Evolutionary conservation across 257 asterid genomes (phyloP).

Genomic region (Solanum dulcamara): DNA sequence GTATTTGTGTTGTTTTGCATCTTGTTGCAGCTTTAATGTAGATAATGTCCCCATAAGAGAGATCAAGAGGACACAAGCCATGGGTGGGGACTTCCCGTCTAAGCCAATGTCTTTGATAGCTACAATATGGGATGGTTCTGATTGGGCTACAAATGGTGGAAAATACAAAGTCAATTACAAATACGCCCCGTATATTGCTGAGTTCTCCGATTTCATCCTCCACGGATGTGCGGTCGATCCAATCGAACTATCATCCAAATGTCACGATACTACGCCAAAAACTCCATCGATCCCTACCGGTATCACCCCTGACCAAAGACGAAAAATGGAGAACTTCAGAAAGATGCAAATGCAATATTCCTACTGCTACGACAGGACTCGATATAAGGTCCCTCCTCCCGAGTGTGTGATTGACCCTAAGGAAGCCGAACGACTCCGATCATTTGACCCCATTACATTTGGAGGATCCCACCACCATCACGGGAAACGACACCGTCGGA

Average conservation of each 20-base stretch:
- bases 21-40: slow-evolving; percentile 57
- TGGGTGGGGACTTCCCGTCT: slow-evolving; percentile 86
- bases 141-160: slow-evolving; percentile 88
- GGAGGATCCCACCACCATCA: slow-evolving; percentile 46
- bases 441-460: slow-evolving; percentile 51
- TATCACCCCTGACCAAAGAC: slow-evolving; percentile 28
- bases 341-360: slow-evolving; percentile 63
- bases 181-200: slow-evolving; percentile 57
- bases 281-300: slow-evolving; percentile 18
- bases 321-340: slow-evolving; percentile 45
- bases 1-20: slow-evolving; percentile 1
- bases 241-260: slow-evolving; percentile 24
- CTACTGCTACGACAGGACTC: slow-evolving; percentile 56
- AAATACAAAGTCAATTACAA: slow-evolving; percentile 57
- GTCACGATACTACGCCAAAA: slow-evolving; percentile 19
- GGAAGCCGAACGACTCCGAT: slow-evolving; percentile 52
- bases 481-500: slow-evolving; percentile 39
- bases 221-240: slow-evolving; percentile 75
- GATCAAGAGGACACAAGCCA: slow-evolving; percentile 45
- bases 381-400: slow-evolving; percentile 41
- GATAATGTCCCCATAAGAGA: slow-evolving; percentile 77
- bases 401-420: slow-evolving; percentile 46
- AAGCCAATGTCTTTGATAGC: slow-evolving; percentile 80
- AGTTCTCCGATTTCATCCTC: slow-evolving; percentile 61
- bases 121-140: slow-evolving; percentile 89